Percentiles rank a stretch among this genome's conserved stretches.
Conservation (phyloP, 805 yeast species). For the Metschnikowia corniflorae region DNA sequence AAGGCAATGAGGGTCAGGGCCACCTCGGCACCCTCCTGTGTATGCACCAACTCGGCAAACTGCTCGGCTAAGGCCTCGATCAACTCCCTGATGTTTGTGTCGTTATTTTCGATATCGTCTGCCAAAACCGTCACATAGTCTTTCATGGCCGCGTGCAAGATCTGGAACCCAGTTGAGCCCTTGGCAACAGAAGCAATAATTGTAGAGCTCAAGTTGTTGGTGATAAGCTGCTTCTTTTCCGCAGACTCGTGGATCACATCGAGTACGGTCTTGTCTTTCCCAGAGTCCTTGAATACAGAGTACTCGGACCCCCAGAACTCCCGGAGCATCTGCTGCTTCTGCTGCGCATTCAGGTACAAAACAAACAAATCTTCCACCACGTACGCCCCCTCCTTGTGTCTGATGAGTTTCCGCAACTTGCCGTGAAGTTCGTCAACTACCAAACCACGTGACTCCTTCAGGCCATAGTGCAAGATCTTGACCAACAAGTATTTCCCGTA, state of each 20-base stretch:
- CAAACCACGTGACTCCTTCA: slow-evolving; percentile 69
- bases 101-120: slow-evolving; percentile 40
- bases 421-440: slow-evolving; percentile 88
- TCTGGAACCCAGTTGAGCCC: slow-evolving; percentile 95
- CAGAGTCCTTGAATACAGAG: slow-evolving; percentile 81
- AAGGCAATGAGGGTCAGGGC: slow-evolving; percentile 76
- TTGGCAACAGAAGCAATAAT: slow-evolving; percentile 89
- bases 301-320: slow-evolving; percentile 97
- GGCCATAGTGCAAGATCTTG: slow-evolving; percentile 88
- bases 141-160: slow-evolving; percentile 93
- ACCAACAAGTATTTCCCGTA: slow-evolving; percentile 91
- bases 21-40: slow-evolving; percentile 91
- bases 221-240: slow-evolving; percentile 74
- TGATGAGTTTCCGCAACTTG: slow-evolving; percentile 82
- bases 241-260: slow-evolving; percentile 65
- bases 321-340: slow-evolving; percentile 84
- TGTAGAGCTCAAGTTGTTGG: slow-evolving; percentile 74
- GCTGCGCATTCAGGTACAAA: slow-evolving; percentile 78
- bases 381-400: slow-evolving; percentile 97
- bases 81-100: slow-evolving; percentile 70
- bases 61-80: slow-evolving; percentile 83
- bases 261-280: slow-evolving; percentile 55
- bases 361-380: slow-evolving; percentile 92
- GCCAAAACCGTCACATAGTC: slow-evolving; percentile 76
- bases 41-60: slow-evolving; percentile 91